Evolutionary conservation across 2,329 filamentous ascomycete species (phyloP).

Genomic region (Sclerotinia sclerotiorum): DNA sequence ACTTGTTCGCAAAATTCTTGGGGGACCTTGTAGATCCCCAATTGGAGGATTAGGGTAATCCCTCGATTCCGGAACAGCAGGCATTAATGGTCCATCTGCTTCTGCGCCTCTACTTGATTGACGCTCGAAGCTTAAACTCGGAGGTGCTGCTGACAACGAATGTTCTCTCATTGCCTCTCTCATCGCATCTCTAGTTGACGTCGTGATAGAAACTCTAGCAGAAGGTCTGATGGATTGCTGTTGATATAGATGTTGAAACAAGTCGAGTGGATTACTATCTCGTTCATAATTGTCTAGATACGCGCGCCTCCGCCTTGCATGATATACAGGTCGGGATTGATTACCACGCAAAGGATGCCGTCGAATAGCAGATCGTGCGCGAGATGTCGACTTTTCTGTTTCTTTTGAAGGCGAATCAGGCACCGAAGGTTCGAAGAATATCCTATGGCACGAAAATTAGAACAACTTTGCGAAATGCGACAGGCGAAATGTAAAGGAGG

Average conservation of each 20-base stretch:
- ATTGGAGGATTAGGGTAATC: slow-evolving; percentile 25
- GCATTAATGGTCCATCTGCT: slow-evolving; percentile 35
- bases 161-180: neutral
- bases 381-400: slow-evolving; percentile 36
- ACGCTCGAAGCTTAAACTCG: slow-evolving; percentile 31
- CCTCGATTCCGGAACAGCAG: slow-evolving; percentile 37
- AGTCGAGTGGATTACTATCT: no score
- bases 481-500: slow-evolving; percentile 22
- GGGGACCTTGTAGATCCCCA: slow-evolving; percentile 26
- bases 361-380: slow-evolving; percentile 39
- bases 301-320: neutral
- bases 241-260: neutral
- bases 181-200: neutral
- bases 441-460: slow-evolving; percentile 34
- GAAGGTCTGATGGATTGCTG: neutral
- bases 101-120: slow-evolving; percentile 23
- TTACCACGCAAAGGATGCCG: slow-evolving; percentile 22
- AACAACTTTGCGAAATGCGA: slow-evolving; percentile 14
- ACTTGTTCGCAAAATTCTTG: slow-evolving; percentile 31
- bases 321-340: neutral
- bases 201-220: neutral
- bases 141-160: neutral
- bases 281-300: neutral
- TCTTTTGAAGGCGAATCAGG: slow-evolving; percentile 35
- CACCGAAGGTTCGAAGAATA: slow-evolving; percentile 38